Evolutionary conservation across 2,329 filamentous ascomycete species (phyloP), one percentile per base, ranked within the genome.

Genomic region (Sporothrix protearum): DNA sequence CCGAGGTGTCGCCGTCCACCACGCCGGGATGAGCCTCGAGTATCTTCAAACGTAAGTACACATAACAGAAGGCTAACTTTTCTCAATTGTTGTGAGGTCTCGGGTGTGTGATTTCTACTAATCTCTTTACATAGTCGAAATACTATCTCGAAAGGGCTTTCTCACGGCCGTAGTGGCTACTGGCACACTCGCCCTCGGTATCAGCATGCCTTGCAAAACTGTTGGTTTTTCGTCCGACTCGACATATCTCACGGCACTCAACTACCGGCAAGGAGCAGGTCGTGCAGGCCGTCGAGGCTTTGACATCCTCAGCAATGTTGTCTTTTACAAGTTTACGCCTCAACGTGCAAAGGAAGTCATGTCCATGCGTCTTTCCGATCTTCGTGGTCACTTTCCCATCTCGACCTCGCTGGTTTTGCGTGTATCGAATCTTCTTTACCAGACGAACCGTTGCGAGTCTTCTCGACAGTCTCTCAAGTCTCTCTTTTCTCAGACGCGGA

Each of bases 171-270:
- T 94, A 36, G 85, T 94, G 33, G 91, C 92, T 0, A 94, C 92
- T 0, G 92, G 91, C 0, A 94, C 91, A 0, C 84, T 94, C 28
- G 90, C 90, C 1, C 82, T 94, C 5, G 92, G 92, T 82, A 91
- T 95, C 81, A 95, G 93, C 76, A 92, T 93, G 90, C 92, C 92
- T 10, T 94, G 91, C 78, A 92, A 92, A 78, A 95, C 92, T 0
- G 91, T 94, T 0, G 87, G 93, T 0, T 95, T 95, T 78, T 85
- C 85, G 19, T 91, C 91, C 0, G 91, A 94, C 77, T 92, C 89
- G 0, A 83, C 92, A 2, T 93, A 87, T 77, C 81, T 95, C 57
- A 93, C 91, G 0, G 87, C 91, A 0, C 85, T 94, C 68, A 93
- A 92, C 78, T 95, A 91, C 78, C 87, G 91, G 9, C 92, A 95